Percentiles rank a stretch among this genome's conserved stretches.
Evolutionary conservation across 139 green algal genomes (phyloP).

Genomic region (Tetradesmus obliquus): DNA sequence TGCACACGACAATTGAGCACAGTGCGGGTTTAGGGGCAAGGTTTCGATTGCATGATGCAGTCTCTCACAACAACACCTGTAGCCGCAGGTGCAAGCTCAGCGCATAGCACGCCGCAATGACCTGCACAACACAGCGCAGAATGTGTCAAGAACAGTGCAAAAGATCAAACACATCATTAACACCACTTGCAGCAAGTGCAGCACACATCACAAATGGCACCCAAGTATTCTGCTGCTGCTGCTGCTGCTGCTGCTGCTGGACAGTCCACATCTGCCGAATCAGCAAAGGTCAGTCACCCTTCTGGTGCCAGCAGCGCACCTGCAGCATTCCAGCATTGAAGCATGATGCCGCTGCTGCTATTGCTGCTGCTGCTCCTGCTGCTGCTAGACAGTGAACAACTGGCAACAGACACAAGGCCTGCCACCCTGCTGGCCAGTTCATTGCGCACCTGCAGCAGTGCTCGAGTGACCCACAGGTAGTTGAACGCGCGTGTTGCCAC

Average conservation of each 20-base stretch:
- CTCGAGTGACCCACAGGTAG: conserved; percentile 40
- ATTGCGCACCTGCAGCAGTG: background rate
- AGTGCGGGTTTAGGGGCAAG: background rate
- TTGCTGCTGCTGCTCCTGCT: background rate
- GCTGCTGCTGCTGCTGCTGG: background rate
- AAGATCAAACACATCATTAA: no score
- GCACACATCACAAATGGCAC: no score
- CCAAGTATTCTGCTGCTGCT: no score
- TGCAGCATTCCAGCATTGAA: no score
- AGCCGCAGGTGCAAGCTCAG: conserved; percentile 42
- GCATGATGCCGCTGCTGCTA: background rate
- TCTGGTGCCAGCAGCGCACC: no score
- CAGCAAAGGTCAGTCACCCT: no score
- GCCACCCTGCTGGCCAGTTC: background rate
- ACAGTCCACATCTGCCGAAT: no score
- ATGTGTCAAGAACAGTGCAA: no score
- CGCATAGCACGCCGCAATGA: conserved; percentile 34
- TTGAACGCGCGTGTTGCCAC: conserved; percentile 40
- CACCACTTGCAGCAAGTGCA: no score
- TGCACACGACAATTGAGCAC: background rate
- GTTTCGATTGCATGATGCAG: no score
- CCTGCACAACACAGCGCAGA: background rate
- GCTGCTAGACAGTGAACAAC: background rate
- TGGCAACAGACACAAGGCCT: background rate
- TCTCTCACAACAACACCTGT: conserved; percentile 51